A percentile compares a stretch with the other conserved stretches of the same genome.
These are phyloP conservation scores for Elaeagnus macrophylla DNA, from an alignment of 306 rosid species.

Conservation along the genomic window DNA sequence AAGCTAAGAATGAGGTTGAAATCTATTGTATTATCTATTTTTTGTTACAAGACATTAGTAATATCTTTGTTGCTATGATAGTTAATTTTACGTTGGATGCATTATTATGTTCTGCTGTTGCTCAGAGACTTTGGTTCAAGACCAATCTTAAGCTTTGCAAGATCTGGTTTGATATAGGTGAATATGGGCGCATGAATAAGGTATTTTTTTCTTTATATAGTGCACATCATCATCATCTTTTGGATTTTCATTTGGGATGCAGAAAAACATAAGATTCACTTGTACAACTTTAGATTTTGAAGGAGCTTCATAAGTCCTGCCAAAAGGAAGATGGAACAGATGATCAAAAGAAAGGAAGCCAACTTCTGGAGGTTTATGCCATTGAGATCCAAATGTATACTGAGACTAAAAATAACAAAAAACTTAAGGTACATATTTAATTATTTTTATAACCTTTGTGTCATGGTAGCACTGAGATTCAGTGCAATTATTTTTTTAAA, in stretches of 20 bases:
- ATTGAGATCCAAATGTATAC: constrained; percentile 97
- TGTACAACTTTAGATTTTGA: constrained; percentile 53
- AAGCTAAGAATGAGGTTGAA: constrained; percentile 92
- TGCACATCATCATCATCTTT: background rate
- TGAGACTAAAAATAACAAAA: constrained; percentile 93
- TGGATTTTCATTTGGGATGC: background rate
- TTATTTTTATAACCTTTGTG: background rate
- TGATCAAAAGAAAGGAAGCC: constrained; percentile 98
- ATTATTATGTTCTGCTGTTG: constrained; percentile 6
- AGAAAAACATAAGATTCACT: constrained; percentile 1
- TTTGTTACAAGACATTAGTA: no score
- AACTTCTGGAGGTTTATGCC: constrained; percentile 91
- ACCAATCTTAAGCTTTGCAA: constrained; percentile 98
- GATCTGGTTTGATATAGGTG: constrained; percentile 97
- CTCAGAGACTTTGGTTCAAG: constrained; percentile 96
- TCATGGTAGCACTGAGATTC: background rate
- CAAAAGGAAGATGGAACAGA: constrained; percentile 95
- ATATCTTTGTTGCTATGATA: background rate
- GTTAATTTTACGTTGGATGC: background rate
- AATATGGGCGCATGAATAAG: constrained; percentile 98
- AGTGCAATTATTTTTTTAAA: no score
- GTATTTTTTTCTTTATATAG: constrained; percentile 20
- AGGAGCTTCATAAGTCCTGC: constrained; percentile 89
- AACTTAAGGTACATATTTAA: constrained; percentile 60
- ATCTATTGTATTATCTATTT: background rate